A percentile compares a stretch with the other conserved stretches of the same genome.
Conservation (phyloP, 495 filamentous ascomycete species). For the Penicillium pancosmium region DNA sequence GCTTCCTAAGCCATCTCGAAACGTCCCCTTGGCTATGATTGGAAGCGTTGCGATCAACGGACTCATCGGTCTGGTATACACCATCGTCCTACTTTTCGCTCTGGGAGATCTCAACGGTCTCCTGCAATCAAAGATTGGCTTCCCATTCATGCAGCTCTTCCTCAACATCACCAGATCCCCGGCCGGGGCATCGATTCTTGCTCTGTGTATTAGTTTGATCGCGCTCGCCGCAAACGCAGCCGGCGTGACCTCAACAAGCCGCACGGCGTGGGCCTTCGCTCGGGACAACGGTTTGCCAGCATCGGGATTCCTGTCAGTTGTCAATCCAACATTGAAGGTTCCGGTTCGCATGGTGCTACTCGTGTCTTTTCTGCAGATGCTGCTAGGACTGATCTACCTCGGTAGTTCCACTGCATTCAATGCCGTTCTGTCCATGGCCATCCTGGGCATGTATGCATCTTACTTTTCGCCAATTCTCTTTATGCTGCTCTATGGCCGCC, state of each 20-base stretch:
- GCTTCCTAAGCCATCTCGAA: conserved; percentile 29
- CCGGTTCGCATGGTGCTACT: conserved; percentile 26
- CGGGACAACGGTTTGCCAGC: conserved; percentile 23
- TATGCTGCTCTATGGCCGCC: conserved; percentile 27
- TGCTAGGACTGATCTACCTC: conserved; percentile 45
- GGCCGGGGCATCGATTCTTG: conserved; percentile 37
- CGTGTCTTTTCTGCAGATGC: conserved; percentile 28
- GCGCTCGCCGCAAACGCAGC: conserved; percentile 26
- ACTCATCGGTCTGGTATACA: conserved; percentile 42
- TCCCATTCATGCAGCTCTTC: conserved; percentile 52
- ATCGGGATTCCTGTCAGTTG: conserved; percentile 18
- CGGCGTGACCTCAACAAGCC: conserved; percentile 26
- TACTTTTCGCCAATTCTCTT: conserved; percentile 35
- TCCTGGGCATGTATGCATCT: conserved; percentile 41
- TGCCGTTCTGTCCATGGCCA: conserved; percentile 41
- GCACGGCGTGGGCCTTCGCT: conserved; percentile 30
- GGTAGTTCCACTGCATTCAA: conserved; percentile 49
- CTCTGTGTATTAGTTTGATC: conserved; percentile 22
- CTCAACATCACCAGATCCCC: conserved; percentile 34
- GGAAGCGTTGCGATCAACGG: conserved; percentile 48
- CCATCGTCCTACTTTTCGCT: conserved; percentile 47
- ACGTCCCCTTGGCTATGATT: conserved; percentile 47
- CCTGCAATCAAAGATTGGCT: conserved; percentile 36
- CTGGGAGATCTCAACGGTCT: conserved; percentile 39
- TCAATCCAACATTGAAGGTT: conserved; percentile 21